A percentile compares a stretch with the other conserved stretches of the same genome.
These are phyloP conservation scores for Mortierella sp. DNA, from an alignment of 371 early-diverging fungal genomes.

Conservation along the genomic window DNA sequence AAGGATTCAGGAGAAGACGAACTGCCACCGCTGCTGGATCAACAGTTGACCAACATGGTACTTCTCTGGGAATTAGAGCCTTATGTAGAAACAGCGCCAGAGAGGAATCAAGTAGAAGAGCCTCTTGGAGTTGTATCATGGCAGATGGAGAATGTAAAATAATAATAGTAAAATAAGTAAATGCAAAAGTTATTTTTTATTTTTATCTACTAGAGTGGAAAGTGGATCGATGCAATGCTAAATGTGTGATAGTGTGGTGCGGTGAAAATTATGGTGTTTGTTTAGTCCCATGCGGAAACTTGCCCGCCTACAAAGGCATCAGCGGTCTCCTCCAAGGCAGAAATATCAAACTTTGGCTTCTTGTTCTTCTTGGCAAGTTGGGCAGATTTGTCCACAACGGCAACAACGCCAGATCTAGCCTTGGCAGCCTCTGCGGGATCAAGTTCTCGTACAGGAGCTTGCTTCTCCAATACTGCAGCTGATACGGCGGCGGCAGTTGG, in stretches of 20 bases:
- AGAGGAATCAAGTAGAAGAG: conserved; percentile 29
- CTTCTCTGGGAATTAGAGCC: conserved; percentile 54
- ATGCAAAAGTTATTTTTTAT: neutral
- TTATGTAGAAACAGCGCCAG: conserved; percentile 34
- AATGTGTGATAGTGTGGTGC: neutral
- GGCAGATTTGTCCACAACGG: conserved; percentile 64
- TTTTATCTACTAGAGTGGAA: too few species aligned
- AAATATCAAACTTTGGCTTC: conserved; percentile 48
- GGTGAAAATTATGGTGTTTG: neutral
- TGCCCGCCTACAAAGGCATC: conserved; percentile 44
- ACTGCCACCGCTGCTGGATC: conserved; percentile 42
- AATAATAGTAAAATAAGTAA: neutral
- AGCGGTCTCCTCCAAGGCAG: conserved; percentile 37
- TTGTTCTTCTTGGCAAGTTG: conserved; percentile 56
- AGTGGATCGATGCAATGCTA: conserved; percentile 9
- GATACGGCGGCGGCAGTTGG: conserved; percentile 15
- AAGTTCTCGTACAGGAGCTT: conserved; percentile 14
- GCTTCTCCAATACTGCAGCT: neutral
- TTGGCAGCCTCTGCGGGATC: conserved; percentile 55
- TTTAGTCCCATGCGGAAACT: conserved; percentile 51
- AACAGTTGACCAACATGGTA: conserved; percentile 42
- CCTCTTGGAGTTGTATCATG: conserved; percentile 31
- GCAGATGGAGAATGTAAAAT: conserved; percentile 49
- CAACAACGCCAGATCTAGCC: conserved; percentile 69
- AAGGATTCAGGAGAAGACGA: conserved; percentile 53